These are phyloP conservation scores for Aspergillus luchuensis DNA, from an alignment of 2,329 filamentous ascomycete genomes.

Conservation along the genomic window DNA sequence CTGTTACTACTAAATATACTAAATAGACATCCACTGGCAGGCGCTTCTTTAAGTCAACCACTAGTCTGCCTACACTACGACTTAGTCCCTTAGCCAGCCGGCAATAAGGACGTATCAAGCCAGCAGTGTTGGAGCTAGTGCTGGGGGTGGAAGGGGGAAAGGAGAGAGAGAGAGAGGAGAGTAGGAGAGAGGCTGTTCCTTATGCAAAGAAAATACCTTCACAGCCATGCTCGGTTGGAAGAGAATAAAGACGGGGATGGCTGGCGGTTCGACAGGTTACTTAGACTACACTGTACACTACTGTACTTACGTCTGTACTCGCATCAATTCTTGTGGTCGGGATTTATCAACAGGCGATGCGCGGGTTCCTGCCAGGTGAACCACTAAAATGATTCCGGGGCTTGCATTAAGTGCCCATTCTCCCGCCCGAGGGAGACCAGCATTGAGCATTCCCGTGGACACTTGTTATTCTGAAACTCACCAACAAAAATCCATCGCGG, in stretches of 20 bases:
- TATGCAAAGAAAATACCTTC: too few species aligned
- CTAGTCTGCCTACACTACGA: neutral
- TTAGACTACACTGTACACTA: too few species aligned
- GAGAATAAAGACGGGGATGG: neutral
- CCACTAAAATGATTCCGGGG: neutral
- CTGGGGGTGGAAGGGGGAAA: neutral
- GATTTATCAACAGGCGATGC: neutral
- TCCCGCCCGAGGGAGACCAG: neutral
- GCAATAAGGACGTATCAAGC: neutral
- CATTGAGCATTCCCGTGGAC: conserved; percentile 11
- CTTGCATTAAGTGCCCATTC: neutral
- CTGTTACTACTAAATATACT: neutral
- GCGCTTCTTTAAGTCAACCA: too few species aligned
- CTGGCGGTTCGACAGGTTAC: neutral
- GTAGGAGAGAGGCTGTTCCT: too few species aligned
- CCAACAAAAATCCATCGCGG: conserved; percentile 4
- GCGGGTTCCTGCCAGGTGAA: neutral
- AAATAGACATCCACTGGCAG: neutral
- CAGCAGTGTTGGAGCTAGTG: neutral
- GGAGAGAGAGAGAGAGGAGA: too few species aligned
- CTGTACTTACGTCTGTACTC: neutral
- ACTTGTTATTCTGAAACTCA: conserved; percentile 18
- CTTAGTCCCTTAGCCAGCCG: neutral
- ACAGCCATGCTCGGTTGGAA: neutral
- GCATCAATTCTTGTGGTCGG: neutral